Percentiles rank a stretch among this genome's conserved stretches.
Evolutionary conservation across 345 rosid species (phyloP).

Genomic region (Populus alba): DNA sequence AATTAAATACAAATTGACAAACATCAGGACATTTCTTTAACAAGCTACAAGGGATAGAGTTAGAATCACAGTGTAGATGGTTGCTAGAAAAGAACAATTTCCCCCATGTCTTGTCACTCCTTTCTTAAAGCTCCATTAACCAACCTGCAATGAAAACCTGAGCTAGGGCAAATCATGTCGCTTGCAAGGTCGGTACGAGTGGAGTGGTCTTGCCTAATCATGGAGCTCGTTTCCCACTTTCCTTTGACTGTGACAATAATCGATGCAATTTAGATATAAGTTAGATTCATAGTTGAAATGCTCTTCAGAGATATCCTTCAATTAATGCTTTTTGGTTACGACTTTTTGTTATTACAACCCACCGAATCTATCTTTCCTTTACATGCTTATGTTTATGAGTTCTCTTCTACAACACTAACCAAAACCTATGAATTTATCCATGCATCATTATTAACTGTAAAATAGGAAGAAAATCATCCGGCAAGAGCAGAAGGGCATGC

Average conservation of each 20-base stretch:
- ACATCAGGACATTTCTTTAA: background rate
- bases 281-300: too few species aligned
- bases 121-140: background rate
- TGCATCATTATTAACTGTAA: too few species aligned
- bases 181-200: too few species aligned
- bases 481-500: background rate
- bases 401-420: too few species aligned
- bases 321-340: too few species aligned
- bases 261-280: too few species aligned
- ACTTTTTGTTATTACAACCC: too few species aligned
- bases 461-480: background rate
- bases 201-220: background rate
- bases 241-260: background rate
- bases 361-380: too few species aligned
- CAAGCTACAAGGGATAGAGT: background rate
- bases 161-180: background rate
- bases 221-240: background rate
- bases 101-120: background rate
- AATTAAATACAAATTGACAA: background rate
- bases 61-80: background rate
- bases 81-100: background rate
- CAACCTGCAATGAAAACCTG: background rate
- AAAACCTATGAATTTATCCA: too few species aligned
- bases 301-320: too few species aligned
- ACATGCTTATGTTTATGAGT: too few species aligned